These are phyloP conservation scores for Cetraspora pellucida DNA, from an alignment of 192 early-diverging fungal species.

Conservation along the genomic window DNA sequence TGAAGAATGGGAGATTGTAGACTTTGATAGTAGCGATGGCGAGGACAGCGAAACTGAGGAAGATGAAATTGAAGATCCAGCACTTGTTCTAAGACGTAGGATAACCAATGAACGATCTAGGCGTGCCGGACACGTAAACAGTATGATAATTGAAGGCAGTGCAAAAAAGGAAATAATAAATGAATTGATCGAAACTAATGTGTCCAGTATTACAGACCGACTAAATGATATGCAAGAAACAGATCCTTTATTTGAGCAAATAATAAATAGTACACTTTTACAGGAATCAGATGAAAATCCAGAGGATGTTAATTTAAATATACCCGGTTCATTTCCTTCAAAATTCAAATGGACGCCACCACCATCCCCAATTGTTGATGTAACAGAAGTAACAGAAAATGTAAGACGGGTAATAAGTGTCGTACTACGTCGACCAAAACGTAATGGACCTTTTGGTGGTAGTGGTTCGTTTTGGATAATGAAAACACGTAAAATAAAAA, in stretches of 20 bases:
- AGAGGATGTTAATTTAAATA: background rate
- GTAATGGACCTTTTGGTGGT: constrained; percentile 33
- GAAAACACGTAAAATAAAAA: constrained; percentile 27
- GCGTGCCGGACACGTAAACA: constrained; percentile 35
- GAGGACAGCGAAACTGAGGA: background rate
- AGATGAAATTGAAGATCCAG: constrained; percentile 22
- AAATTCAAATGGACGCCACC: background rate
- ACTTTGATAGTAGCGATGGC: constrained; percentile 16
- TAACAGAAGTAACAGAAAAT: background rate
- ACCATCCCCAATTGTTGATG: background rate
- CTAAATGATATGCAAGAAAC: too few species aligned
- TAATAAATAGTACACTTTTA: background rate
- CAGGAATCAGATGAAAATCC: background rate
- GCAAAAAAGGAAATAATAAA: background rate
- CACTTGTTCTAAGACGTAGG: constrained; percentile 6
- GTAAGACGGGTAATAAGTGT: constrained; percentile 25
- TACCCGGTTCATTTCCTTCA: constrained; percentile 33
- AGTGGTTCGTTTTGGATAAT: constrained; percentile 26
- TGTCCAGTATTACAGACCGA: background rate
- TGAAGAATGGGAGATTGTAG: constrained; percentile 34
- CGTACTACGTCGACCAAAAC: constrained; percentile 22
- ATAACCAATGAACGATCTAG: constrained; percentile 25
- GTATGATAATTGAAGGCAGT: background rate
- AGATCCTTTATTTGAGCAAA: too few species aligned
- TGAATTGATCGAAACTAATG: background rate